Evolutionary conservation across 441 rosid genomes (phyloP).

Genomic region (Bruguiera hainesii): DNA sequence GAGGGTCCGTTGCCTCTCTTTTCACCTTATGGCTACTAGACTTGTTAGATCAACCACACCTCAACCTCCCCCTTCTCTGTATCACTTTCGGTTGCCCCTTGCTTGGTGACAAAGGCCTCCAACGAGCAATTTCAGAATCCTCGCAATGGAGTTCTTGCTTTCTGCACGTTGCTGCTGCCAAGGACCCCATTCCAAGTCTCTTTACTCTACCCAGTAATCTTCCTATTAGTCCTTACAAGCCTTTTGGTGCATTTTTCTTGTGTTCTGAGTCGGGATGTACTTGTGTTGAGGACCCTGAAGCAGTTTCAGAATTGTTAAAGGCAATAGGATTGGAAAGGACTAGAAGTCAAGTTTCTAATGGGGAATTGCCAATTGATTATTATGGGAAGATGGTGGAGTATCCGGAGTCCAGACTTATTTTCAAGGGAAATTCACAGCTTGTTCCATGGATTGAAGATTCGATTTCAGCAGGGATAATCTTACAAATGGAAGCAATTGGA

Average conservation of each 20-base stretch:
- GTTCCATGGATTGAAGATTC: slow-evolving; percentile 6
- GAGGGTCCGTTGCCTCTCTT: slow-evolving; percentile 70
- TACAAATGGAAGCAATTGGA: slow-evolving; percentile 35
- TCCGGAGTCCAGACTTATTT: slow-evolving; percentile 14
- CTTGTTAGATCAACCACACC: slow-evolving; percentile 18
- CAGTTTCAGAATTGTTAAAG: slow-evolving; percentile 27
- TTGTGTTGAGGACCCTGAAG: slow-evolving; percentile 46
- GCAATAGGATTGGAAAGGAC: slow-evolving; percentile 7
- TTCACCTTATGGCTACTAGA: slow-evolving; percentile 60
- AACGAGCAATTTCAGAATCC: slow-evolving; percentile 32
- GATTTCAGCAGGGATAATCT: slow-evolving; percentile 25
- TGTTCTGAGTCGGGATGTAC: slow-evolving; percentile 38
- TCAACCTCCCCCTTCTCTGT: slow-evolving; percentile 49
- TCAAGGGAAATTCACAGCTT: slow-evolving; percentile 21
- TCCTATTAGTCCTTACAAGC: slow-evolving; percentile 26
- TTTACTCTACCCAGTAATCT: background rate
- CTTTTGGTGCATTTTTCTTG: slow-evolving; percentile 62
- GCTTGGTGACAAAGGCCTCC: slow-evolving; percentile 43
- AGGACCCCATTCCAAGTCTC: slow-evolving; percentile 36
- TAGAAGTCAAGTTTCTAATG: slow-evolving; percentile 12
- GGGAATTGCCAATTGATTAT: slow-evolving; percentile 9
- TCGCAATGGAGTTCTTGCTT: slow-evolving; percentile 52
- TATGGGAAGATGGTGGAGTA: slow-evolving; percentile 19
- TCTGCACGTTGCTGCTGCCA: slow-evolving; percentile 47
- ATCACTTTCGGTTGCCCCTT: slow-evolving; percentile 69